Conservation (phyloP, 2,329 filamentous ascomycete species). For the Claviceps africana region DNA sequence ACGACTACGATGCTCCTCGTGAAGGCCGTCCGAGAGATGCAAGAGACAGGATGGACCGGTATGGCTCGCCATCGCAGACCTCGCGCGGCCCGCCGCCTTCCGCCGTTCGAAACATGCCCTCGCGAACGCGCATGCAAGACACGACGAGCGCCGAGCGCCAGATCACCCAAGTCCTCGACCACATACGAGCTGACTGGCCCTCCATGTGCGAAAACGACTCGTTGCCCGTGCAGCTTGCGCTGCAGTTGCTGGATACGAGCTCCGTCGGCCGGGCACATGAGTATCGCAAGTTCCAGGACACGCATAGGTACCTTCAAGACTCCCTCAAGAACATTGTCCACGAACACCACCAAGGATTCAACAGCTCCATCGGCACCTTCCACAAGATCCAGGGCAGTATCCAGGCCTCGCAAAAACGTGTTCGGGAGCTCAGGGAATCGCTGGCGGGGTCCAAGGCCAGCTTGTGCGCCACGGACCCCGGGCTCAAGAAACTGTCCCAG, state of each 20-base stretch:
- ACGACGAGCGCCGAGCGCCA: conserved; percentile 41
- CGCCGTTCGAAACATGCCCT: conserved; percentile 20
- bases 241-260: conserved; percentile 87
- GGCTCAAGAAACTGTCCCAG: conserved; percentile 77
- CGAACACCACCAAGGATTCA: conserved; percentile 98
- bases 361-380: conserved; percentile 96
- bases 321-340: conserved; percentile 92
- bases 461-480: conserved; percentile 73
- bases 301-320: conserved; percentile 78
- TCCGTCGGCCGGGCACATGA: conserved; percentile 85
- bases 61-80: conserved; percentile 23
- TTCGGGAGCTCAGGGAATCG: conserved; percentile 72
- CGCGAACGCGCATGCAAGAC: conserved; percentile 23
- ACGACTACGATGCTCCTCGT: conserved; percentile 33
- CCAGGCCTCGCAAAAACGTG: conserved; percentile 71
- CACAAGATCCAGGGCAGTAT: conserved; percentile 97
- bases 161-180: conserved; percentile 54
- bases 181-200: conserved; percentile 81
- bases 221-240: conserved; percentile 83
- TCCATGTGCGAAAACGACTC: conserved; percentile 82
- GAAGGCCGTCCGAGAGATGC: conserved; percentile 30
- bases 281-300: conserved; percentile 70
- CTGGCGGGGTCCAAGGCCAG: conserved; percentile 66
- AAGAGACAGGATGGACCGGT: conserved; percentile 30
- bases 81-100: conserved; percentile 17